Base-by-base conservation (phyloP, 2,329 filamentous ascomycete genomes). In the Pseudocercospora eumusae region DNA sequence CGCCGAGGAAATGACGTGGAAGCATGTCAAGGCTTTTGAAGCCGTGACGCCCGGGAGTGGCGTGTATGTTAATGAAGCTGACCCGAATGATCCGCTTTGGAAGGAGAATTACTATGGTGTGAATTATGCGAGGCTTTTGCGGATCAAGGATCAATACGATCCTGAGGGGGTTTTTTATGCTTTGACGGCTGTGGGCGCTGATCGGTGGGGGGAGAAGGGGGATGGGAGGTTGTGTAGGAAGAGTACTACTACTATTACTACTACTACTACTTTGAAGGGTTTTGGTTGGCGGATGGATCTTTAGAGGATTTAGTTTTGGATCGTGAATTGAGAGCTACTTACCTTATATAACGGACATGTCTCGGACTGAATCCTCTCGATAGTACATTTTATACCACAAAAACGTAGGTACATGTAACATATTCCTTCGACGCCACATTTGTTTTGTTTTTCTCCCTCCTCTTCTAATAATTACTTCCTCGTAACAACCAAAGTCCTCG, bases 1-100 rank as follows among this genome's bases (percentile, higher is more conserved):
- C 50, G 73, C 27, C 64, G 70, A 33, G 25, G 69, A 2, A 73
- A 76, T 64, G 71, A 75, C 33, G 73, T 71, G 0, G 68, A 71
- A 40, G 68, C 67, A 77, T 59, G 67, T 67, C 6, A 59, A 57
- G 9, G 74, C 75, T 0, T 70, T 77, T 72, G 70, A 68, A 53
- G 36, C 53, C 6, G 53, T 74, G 27, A 74, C 75, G 0, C 75
- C 75, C 0, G 56, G 66, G 7, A 72, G 72, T 4, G 76, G 76
- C 0, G 69, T 68, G 5, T 78, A 78, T 60, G 71, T 77, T 69
- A 78, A 76, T 27, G 76, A 77, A 64, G 73, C 58, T n/a, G 64
- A 66, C 40, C 31, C 57, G 1, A 56, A 65, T 9, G 65, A 68
- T 60, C 65, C 64, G 20, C 47, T 62, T 11, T 67, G 55, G 31